Conservation (phyloP, 805 yeast genomes). For the Wickerhamomyces hampshirensis region DNA sequence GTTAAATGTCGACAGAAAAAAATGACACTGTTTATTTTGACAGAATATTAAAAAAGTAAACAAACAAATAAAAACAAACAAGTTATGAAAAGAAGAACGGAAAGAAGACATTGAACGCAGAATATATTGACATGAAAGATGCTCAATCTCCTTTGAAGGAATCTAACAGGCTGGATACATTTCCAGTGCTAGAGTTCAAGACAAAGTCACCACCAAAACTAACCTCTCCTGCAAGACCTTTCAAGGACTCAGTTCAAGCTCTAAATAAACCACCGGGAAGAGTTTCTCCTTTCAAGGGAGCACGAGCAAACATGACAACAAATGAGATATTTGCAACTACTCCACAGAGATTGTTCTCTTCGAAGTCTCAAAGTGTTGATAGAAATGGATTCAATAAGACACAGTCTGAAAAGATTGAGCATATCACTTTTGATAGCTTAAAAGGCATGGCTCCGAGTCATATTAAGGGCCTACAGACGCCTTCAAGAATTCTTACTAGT, state of each 20-base stretch:
- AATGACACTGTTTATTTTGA: too few relatives aligned
- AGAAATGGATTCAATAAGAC: conserved; percentile 13
- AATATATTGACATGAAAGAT: neutral
- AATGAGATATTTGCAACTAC: conserved; percentile 22
- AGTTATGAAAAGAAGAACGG: neutral
- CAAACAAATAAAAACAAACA: conserved; percentile 4
- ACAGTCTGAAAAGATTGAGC: conserved; percentile 8
- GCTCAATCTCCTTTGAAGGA: neutral
- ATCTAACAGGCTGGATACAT: conserved; percentile 2
- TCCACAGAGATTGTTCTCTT: conserved; percentile 24
- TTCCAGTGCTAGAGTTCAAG: conserved; percentile 13
- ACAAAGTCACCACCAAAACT: conserved; percentile 15
- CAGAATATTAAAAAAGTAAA: conserved; percentile 12
- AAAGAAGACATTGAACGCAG: neutral
- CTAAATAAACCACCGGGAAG: conserved; percentile 20
- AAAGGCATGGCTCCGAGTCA: conserved; percentile 26
- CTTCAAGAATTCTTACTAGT: conserved; percentile 27
- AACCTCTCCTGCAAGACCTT: conserved; percentile 12
- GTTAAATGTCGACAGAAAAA: neutral
- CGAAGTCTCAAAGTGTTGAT: conserved; percentile 28
- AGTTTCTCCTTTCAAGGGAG: conserved; percentile 23
- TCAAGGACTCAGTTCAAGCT: conserved; percentile 5
- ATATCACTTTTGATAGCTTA: conserved; percentile 23
- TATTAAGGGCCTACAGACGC: conserved; percentile 18
- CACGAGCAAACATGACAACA: conserved; percentile 9